Conservation (phyloP, 768 basidiomycete genomes). For the Rhodosporidiobolus odoratus region DNA sequence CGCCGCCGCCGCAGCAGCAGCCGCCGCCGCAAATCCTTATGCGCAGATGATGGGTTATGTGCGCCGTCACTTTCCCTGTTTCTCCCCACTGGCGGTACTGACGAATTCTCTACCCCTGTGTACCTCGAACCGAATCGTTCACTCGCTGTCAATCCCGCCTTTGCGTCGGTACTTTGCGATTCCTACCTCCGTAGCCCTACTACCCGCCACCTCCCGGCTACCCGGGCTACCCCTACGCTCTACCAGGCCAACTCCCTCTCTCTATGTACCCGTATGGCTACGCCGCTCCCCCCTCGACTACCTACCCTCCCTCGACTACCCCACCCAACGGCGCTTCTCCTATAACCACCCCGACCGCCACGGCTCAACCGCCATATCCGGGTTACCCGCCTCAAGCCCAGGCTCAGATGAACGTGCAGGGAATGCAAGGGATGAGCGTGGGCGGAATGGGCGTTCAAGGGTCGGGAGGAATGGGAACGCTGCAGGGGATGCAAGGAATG, state of each 20-base stretch:
- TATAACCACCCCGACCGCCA: too few relatives aligned
- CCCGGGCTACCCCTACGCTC: conserved; percentile 35
- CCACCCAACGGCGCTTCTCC: conserved; percentile 9
- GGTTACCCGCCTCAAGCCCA: conserved; percentile 16
- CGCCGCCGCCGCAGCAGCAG: not conserved
- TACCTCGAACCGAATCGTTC: too few relatives aligned
- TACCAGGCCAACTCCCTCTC: too few relatives aligned
- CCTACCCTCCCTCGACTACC: conserved; percentile 11
- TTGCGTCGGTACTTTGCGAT: too few relatives aligned
- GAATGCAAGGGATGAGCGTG: too few relatives aligned
- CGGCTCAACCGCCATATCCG: not conserved
- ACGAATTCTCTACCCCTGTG: not conserved
- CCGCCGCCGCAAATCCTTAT: conserved; percentile 3
- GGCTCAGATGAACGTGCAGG: too few relatives aligned
- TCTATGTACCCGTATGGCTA: conserved; percentile 36
- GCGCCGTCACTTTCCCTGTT: not conserved
- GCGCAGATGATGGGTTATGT: conserved; percentile 37
- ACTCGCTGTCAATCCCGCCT: too few relatives aligned
- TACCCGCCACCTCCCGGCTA: conserved; percentile 32
- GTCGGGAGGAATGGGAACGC: too few relatives aligned
- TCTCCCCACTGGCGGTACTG: not conserved
- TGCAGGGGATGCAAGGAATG: too few relatives aligned
- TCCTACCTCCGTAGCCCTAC: conserved; percentile 22
- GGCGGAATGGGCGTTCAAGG: too few relatives aligned
- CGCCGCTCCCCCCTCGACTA: conserved; percentile 18